Evolutionary conservation across 75 land plant genomes (phyloP), one percentile per base, ranked within the genome.

Genomic region (Larix kaempferi): DNA sequence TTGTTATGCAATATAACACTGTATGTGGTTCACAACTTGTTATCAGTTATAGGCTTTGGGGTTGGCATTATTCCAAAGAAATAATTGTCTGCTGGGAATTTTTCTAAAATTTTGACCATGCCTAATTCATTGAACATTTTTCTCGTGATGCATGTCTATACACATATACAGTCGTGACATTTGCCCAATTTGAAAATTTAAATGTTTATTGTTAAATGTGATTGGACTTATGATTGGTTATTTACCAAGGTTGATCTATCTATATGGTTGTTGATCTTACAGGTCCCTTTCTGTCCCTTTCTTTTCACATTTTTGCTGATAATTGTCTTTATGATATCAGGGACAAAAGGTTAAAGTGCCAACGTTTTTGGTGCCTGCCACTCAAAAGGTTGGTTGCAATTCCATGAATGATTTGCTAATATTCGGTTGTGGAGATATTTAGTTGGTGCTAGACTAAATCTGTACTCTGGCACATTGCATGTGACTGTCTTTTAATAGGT

Each of bases 331-430:
- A 0, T 56, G 3, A 37, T 27, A 35, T 14, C 92, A 95, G 98
- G 98, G 96, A 1, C 82, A 89, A 63, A 95, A 88, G 82, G 99
- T 96, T 29, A 90, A 94, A 80, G 99, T 96, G 54, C 99, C 99
- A 17, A 96, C 99, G 3, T 96, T 94, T 71, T 80, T 96, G 26
- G 98, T 96, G 29, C 99, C 99, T 69, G 99, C 98, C 8, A 96
- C 98, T 11, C 99, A 94, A 74, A 96, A 96, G 95, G 97, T 94
- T 39, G 29, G 79, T 57, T 4, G 19, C 69, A 26, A 13, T 56
- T 76, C 11, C 65, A 22, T 39, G 26, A 22, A 14, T 75, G 22
- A 29, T 72, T 78, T 22, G 11, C 5, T 54, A n/a, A 11, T 19
- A 37, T 67, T 69, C 49, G 59, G 3, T 66, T 55, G 22, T 60